Evolutionary conservation across 345 rosid genomes (phyloP), one percentile per base, ranked within the genome.

Genomic region (Viola odorata): DNA sequence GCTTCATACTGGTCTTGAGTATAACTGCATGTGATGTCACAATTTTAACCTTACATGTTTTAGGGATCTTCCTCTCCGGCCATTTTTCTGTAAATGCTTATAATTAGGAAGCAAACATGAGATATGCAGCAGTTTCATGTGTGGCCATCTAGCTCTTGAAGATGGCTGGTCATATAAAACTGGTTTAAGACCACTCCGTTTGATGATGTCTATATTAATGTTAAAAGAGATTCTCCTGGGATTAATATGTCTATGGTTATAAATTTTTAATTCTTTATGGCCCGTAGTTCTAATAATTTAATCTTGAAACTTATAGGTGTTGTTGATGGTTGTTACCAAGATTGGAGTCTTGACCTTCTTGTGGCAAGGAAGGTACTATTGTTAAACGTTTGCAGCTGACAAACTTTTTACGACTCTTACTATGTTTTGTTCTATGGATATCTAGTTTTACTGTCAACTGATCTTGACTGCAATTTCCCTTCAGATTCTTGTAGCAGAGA

Each of bases 341-440:
- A 94, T 78, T 87, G 99, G 99, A 83, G 80, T 73, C 87, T 67
- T 45, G 96, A 90, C 74, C 89, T 90, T 82, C 79, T 76, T 15
- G 87, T 86, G 58, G 86, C 95, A 13, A 77, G 70, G 79, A 94
- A 94, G 97, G 97, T 88, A 57, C 67, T 50, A 40, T 37, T 10
- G 36, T 41, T 40, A 14, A 64, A 58, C 48, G 36, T 55, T 38
- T 57, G 12, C 7, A 45, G 52, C 50, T 9, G 41, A 23, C n/a
- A 10, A 47, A 23, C 64, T 51, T 13, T 58, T 36, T 41, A 1
- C 3, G 32, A 6, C 8, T 5, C 1, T 7, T 55, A 54, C 44
- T 53, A 23, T 23, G 32, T 23, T 23, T 23, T 23, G 32, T 23
- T 23, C 32, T 23, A 23, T 23, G 45, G 23, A 47, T 38, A 15